Conservation (phyloP, 2,329 filamentous ascomycete species). For the Diaporthe sp. region DNA sequence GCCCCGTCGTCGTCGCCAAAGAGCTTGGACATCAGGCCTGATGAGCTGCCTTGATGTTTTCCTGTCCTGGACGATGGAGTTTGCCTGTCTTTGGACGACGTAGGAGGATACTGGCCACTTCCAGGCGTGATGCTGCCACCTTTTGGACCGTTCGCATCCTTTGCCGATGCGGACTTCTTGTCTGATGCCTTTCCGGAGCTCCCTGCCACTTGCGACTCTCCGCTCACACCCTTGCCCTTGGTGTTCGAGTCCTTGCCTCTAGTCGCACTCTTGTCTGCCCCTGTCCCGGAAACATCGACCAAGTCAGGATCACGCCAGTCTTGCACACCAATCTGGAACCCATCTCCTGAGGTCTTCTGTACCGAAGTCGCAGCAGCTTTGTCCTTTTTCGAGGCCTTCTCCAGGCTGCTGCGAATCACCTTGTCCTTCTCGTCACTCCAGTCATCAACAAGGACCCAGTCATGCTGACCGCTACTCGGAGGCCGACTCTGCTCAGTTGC, state of each 20-base stretch:
- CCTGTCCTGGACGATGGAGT: constrained; percentile 40
- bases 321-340: constrained; percentile 86
- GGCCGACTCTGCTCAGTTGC: constrained; percentile 71
- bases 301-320: constrained; percentile 88
- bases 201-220: constrained; percentile 34
- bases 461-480: constrained; percentile 79
- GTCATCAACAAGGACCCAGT: constrained; percentile 79
- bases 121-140: constrained; percentile 79
- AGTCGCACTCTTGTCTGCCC: constrained; percentile 48
- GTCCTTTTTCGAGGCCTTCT: constrained; percentile 54
- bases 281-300: constrained; percentile 58
- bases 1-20: constrained; percentile 61
- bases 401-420: constrained; percentile 49
- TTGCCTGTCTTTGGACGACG: constrained; percentile 51
- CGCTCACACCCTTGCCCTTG: constrained; percentile 29
- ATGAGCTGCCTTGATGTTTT: constrained; percentile 46
- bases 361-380: constrained; percentile 43
- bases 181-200: constrained; percentile 46
- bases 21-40: constrained; percentile 63
- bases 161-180: constrained; percentile 37
- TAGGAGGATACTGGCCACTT: constrained; percentile 76
- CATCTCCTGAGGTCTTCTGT: constrained; percentile 61
- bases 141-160: constrained; percentile 59
- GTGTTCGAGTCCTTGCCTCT: constrained; percentile 33
- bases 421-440: constrained; percentile 54